Evolutionary conservation across 768 basidiomycete genomes (phyloP).

Genomic region (Kwoniella dejecticola): DNA sequence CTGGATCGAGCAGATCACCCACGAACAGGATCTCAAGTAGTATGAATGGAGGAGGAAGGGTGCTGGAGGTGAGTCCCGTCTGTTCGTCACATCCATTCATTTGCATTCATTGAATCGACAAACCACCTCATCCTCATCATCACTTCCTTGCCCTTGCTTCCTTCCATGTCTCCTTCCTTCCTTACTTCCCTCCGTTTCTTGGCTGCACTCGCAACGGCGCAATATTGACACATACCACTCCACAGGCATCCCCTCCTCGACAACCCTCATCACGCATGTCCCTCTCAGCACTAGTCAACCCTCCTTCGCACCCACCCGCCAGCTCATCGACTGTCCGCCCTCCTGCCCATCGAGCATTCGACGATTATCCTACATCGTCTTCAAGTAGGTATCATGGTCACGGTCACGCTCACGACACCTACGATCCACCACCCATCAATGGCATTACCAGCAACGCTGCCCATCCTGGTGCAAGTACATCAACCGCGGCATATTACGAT

Average conservation of each 20-base stretch:
- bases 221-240: background rate
- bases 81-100: too few species aligned
- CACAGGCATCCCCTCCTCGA: conserved; percentile 10
- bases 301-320: conserved; percentile 34
- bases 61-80: conserved; percentile 12
- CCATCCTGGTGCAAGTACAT: background rate
- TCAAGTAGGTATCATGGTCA: background rate
- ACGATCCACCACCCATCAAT: too few species aligned
- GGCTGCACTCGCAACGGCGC: too few species aligned
- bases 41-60: conserved; percentile 7
- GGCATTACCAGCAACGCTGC: too few species aligned
- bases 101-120: too few species aligned
- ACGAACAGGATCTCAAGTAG: conserved; percentile 8
- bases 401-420: conserved; percentile 3
- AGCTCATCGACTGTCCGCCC: conserved; percentile 25
- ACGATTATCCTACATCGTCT: conserved; percentile 5
- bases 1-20: conserved; percentile 14
- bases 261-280: conserved; percentile 41
- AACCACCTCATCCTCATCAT: too few species aligned
- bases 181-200: too few species aligned
- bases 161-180: background rate
- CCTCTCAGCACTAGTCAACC: conserved; percentile 47
- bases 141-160: background rate
- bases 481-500: conserved; percentile 15
- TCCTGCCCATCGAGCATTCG: background rate